Conservation (phyloP, 331 rosid species). For the Cydonia oblonga region DNA sequence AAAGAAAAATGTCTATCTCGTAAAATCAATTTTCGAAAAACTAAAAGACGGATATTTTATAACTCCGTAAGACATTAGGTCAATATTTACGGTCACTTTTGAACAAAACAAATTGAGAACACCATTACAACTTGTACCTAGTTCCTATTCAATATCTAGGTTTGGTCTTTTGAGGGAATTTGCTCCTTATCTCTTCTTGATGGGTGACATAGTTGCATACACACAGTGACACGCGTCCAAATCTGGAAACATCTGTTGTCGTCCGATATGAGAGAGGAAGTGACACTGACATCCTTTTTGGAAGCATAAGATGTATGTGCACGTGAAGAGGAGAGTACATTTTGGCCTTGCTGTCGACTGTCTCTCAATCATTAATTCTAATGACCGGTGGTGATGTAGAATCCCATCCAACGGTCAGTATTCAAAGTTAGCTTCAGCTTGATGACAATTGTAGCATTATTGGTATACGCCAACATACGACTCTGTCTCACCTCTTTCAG, state of each 20-base stretch:
- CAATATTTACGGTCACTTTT: too few relatives aligned
- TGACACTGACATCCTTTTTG: not conserved
- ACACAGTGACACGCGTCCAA: not conserved
- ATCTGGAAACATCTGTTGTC: not conserved
- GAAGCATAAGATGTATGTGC: not conserved
- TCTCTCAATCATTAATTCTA: not conserved
- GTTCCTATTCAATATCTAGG: not conserved
- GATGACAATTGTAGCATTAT: not conserved
- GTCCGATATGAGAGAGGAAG: not conserved
- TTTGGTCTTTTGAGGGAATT: not conserved
- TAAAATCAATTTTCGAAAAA: too few relatives aligned
- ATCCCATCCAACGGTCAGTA: not conserved
- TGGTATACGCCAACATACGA: not conserved
- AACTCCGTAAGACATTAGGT: too few relatives aligned
- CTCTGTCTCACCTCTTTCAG: not conserved
- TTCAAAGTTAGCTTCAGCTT: not conserved
- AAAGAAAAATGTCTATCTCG: too few relatives aligned
- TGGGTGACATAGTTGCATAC: not conserved
- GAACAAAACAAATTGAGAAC: too few relatives aligned
- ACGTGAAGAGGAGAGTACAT: not conserved
- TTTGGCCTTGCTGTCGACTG: not conserved
- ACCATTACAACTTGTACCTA: too few relatives aligned
- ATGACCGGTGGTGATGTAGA: not conserved
- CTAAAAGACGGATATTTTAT: too few relatives aligned
- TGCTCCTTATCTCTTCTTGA: not conserved